Base-by-base conservation (phyloP, 352 stramenopile genomes). In the Blastocystis sp. region DNA sequence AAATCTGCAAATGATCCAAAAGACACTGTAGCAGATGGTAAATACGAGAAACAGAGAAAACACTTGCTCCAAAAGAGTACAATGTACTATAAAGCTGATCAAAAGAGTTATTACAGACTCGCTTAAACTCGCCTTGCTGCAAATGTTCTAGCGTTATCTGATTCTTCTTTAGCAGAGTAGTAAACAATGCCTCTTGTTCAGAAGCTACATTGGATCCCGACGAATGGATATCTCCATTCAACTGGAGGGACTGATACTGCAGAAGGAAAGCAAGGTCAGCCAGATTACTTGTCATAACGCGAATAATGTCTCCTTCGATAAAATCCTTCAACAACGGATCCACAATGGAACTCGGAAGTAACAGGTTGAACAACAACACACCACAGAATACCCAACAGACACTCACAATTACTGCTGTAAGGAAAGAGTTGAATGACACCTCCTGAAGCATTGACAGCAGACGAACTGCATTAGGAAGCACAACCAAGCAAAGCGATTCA, bases 251-350 rank as follows among this genome's bases (percentile, higher is more conserved):
- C 34, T 53, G 26, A 43, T 54, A 85, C 5, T 24, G 34, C 2
- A 85, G 73, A 6, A 85, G 8, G 26, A 85, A 85, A 9, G 63
- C 20, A n/a, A 53, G 34, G 39, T 85, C 73, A 6, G 41, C 30
- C 24, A 85, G 50, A 53, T 85, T 85, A 9, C 9, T 30, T 9
- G 30, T 50, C 73, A 85, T 85, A 13, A 50, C 2, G 53, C 63
- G 47, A n/a, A 56, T 9, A 0, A 65, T 43, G 39, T 85, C 43
- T 24, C 34, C 65, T 54, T 91, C 91, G 24, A 98, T 91, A 8
- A 95, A 94, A 76, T 93, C 93, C 87, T 98, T 91, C 30, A 98
- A 91, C 63, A 97, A 93, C 18, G 97, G 97, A 90, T 99, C 97
- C 24, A 99, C 94, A 2, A 96, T 96, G 24, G 95, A 97, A 62